Percentiles rank a stretch among this genome's conserved stretches.
Evolutionary conservation across 768 basidiomycete genomes (phyloP).

Genomic region (Hemileccinum impolitum): DNA sequence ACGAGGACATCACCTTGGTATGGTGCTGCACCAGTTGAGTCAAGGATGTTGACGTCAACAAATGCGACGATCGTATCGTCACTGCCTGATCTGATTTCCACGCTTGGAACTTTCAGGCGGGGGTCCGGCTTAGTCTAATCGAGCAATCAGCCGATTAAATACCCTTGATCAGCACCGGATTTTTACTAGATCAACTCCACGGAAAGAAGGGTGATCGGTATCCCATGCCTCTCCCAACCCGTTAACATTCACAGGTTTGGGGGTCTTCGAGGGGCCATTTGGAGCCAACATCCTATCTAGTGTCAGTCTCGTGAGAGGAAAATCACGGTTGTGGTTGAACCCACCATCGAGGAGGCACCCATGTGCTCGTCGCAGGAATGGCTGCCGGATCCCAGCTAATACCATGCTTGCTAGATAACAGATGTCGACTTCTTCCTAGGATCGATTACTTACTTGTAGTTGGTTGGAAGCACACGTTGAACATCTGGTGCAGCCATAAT

Average conservation of each 20-base stretch:
- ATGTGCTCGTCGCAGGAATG: conserved; percentile 23
- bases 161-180: not conserved
- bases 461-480: conserved; percentile 11
- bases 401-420: not conserved
- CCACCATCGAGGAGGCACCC: conserved; percentile 27
- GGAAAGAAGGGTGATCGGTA: conserved; percentile 17
- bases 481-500: conserved; percentile 24
- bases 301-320: not conserved
- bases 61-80: conserved; percentile 23
- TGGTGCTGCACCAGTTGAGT: conserved; percentile 33
- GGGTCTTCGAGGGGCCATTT: not conserved
- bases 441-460: conserved; percentile 15
- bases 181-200: conserved; percentile 22
- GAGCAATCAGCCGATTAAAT: not conserved
- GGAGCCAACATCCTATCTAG: conserved; percentile 20
- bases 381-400: conserved; percentile 24
- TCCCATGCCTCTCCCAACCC: conserved; percentile 27
- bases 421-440: not conserved
- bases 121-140: conserved; percentile 20
- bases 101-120: conserved; percentile 21
- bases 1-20: conserved; percentile 35
- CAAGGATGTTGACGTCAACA: conserved; percentile 32
- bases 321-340: not conserved
- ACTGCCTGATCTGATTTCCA: conserved; percentile 22
- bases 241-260: conserved; percentile 5